Conservation (phyloP, 2,329 filamentous ascomycete species). For the Drechslerella coelobrocha region DNA sequence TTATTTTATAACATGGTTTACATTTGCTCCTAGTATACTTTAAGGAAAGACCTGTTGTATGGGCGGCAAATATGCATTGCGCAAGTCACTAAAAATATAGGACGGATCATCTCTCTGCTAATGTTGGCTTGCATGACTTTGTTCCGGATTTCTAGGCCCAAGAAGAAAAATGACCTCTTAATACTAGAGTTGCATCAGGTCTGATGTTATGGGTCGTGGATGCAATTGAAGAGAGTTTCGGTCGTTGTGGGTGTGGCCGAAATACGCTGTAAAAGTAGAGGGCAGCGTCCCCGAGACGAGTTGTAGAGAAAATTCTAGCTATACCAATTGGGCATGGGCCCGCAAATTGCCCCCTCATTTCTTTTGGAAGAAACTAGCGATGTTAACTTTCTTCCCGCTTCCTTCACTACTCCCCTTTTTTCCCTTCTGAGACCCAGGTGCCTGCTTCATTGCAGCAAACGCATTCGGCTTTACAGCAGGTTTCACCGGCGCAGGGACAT, state of each 20-base stretch:
- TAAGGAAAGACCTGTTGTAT: constrained; percentile 6
- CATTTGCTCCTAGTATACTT: background rate
- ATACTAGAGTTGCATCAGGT: too few relatives aligned
- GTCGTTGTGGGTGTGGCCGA: too few relatives aligned
- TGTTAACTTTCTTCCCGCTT: constrained; percentile 29
- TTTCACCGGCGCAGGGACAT: constrained; percentile 34
- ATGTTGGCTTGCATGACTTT: too few relatives aligned
- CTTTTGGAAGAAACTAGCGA: constrained; percentile 45
- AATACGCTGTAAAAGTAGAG: background rate
- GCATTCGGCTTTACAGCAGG: constrained; percentile 44
- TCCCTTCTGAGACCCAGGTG: constrained; percentile 38
- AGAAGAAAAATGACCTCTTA: too few relatives aligned
- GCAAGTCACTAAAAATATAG: background rate
- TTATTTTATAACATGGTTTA: too few relatives aligned
- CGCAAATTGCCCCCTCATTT: constrained; percentile 17
- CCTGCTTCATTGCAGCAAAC: constrained; percentile 47
- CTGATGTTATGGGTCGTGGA: too few relatives aligned
- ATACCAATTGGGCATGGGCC: background rate
- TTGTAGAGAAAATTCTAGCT: too few relatives aligned
- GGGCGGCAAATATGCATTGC: background rate
- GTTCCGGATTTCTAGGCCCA: too few relatives aligned
- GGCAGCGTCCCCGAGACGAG: background rate
- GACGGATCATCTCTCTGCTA: background rate
- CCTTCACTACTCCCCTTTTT: constrained; percentile 37
- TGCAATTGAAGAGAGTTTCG: too few relatives aligned